Conservation (phyloP, 1,284 basidiomycete genomes). For the Cryptococcus sp. region DNA sequence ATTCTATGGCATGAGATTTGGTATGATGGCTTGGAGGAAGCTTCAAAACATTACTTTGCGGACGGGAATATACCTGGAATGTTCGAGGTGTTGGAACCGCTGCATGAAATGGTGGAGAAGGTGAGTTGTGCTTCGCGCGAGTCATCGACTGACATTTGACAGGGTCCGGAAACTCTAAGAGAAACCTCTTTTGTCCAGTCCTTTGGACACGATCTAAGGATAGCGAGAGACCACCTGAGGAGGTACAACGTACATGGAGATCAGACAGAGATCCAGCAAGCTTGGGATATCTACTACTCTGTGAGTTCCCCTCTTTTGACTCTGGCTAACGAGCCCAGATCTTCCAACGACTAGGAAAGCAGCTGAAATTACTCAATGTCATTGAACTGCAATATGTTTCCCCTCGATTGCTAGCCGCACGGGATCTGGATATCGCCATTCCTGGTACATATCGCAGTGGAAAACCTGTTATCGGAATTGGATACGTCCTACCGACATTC, state of each 20-base stretch:
- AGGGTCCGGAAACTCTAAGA: conserved; percentile 89
- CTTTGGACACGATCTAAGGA: conserved; percentile 87
- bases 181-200: conserved; percentile 95
- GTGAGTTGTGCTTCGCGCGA: conserved; percentile 51
- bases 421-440: conserved; percentile 88
- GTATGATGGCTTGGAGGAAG: conserved; percentile 98
- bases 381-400: conserved; percentile 98
- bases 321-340: conserved; percentile 54
- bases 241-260: conserved; percentile 85
- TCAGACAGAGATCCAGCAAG: conserved; percentile 85
- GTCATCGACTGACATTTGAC: not conserved
- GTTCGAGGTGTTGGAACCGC: conserved; percentile 88
- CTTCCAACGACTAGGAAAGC: conserved; percentile 95
- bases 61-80: conserved; percentile 99
- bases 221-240: conserved; percentile 88
- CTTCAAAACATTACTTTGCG: conserved; percentile 93
- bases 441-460: conserved; percentile 95
- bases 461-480: conserved; percentile 76
- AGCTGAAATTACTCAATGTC: conserved; percentile 81
- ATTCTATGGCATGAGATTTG: conserved; percentile 99
- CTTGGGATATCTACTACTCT: conserved; percentile 99
- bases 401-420: conserved; percentile 80
- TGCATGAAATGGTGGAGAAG: conserved; percentile 88
- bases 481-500: conserved; percentile 77
- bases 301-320: conserved; percentile 22